Base-by-base conservation (phyloP, 345 rosid species). In the Combretum micranthum region DNA sequence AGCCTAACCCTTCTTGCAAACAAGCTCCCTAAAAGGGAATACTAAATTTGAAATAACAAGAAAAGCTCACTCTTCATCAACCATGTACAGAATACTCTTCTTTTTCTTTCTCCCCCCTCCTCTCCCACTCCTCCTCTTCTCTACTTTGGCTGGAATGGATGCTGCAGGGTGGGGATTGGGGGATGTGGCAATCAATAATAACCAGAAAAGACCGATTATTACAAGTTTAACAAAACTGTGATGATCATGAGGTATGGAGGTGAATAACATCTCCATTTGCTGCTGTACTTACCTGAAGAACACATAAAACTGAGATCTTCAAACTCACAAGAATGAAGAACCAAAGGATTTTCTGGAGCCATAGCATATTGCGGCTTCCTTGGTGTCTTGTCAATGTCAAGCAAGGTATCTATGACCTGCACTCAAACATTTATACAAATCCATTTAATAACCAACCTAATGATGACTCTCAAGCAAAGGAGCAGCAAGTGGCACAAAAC, bases 331-430 rank as follows among this genome's bases (percentile, higher is more conserved):
- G 86, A 68, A 43, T 69, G 78, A 69, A 92, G 94, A 65, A 86
- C 80, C 80, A 92, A 68, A 13, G 97, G 98, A 52, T 74, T 70
- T 67, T 88, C 98, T 4, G 91, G 72, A 64, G 97, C 96, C 87
- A 86, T 81, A 53, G 59, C 63, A 69, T 80, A 92, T 60, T 88
- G 98, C 19, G 97, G 97, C 64, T 92, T 86, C 71, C 85, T 83
- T 48, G 66, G 83, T 11, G 77, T 86, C 60, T 67, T 77, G 54
- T 52, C 66, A 25, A 69, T 85, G 71, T 89, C 95, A 63, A 88
- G 67, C 60, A 88, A 75, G 53, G 75, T 63, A 73, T 86, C 96
- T 65, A 89, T 75, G 59, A 89, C 77, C 97, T 92, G 61, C 43
- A 44, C 10, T 64, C 42, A 49, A 47, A 56, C 43, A 53, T 52